Evolutionary conservation across 331 rosid species (phyloP), one percentile per base, ranked within the genome.

Genomic region (Pyrus hybrid): DNA sequence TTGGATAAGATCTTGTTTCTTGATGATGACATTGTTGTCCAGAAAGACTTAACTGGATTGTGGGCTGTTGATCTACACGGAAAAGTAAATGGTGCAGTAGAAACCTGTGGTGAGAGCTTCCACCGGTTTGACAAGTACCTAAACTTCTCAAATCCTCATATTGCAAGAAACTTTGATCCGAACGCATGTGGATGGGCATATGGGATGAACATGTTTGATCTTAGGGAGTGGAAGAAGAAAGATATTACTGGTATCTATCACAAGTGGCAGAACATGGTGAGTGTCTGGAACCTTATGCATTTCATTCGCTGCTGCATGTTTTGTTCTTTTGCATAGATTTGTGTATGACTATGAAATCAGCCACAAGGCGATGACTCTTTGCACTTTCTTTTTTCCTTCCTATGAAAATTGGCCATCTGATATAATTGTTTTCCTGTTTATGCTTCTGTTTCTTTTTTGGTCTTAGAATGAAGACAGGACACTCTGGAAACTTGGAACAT

Each of bases 141-240:
- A 21, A 95, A 95, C 88, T 95, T 95, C 51, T 85, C 97, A n/a
- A 92, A 87, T 81, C 92, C 91, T 12, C 93, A 92, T 75, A 95
- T 95, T 77, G 93, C 99, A 14, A 90, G 93, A 85, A 85, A 88
- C 57, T 95, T 95, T 82, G 87, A 90, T 79, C 99, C 97, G 23
- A 89, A 87, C 83, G 96, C 97, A 30, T 94, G 99, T 71, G 99
- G 99, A 56, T 92, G 97, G 99, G 99, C 99, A 11, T 94, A 92
- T 17, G 99, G 99, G 56, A 94, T 94, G 99, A 94, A 94, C 81
- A 73, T 94, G 61, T 94, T 94, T 80, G 97, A 94, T 86, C 88
- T 94, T 60, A 86, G 84, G 88, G 97, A 80, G 82, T 94, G 99
- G 99, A 92, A 94, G 82, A 85, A 79, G 88, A 89, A 82, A 81